Evolutionary conservation across 108 stramenopile species (phyloP).

Genomic region (Asterionellopsis glacialis): DNA sequence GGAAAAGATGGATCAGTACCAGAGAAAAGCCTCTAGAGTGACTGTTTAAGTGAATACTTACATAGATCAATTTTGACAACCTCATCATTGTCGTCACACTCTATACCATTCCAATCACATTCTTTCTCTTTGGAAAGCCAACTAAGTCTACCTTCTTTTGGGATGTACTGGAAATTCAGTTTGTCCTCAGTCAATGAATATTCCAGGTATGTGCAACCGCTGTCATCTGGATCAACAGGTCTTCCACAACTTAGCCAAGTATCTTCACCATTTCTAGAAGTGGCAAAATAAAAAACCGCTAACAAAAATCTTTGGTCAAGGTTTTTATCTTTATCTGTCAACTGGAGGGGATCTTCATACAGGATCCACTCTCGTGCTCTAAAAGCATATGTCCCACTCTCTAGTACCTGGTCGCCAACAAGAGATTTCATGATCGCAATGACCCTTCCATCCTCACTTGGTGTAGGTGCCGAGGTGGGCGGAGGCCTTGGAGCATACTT

Average conservation of each 20-base stretch:
- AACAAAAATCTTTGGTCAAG: conserved; percentile 58
- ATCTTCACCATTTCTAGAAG: conserved; percentile 9
- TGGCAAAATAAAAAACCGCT: conserved; percentile 38
- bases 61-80: background rate
- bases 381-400: conserved; percentile 23
- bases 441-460: conserved; percentile 25
- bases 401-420: conserved; percentile 17
- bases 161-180: conserved; percentile 9
- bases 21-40: no score
- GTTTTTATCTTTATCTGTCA: conserved; percentile 28
- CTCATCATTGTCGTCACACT: conserved; percentile 36
- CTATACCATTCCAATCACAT: conserved; percentile 53
- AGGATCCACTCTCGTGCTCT: conserved; percentile 60
- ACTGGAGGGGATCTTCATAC: conserved; percentile 43
- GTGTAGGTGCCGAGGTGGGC: conserved; percentile 13
- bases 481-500: background rate
- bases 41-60: no score
- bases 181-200: background rate
- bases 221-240: conserved; percentile 9
- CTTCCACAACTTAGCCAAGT: conserved; percentile 35
- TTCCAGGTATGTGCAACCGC: conserved; percentile 7
- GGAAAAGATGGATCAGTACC: no score
- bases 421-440: conserved; percentile 4
- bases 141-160: background rate
- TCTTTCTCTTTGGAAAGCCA: conserved; percentile 46